phyloP scores from a whole-genome alignment of 192 early-diverging fungal genomes.

The Diversispora eburnea region DNA sequence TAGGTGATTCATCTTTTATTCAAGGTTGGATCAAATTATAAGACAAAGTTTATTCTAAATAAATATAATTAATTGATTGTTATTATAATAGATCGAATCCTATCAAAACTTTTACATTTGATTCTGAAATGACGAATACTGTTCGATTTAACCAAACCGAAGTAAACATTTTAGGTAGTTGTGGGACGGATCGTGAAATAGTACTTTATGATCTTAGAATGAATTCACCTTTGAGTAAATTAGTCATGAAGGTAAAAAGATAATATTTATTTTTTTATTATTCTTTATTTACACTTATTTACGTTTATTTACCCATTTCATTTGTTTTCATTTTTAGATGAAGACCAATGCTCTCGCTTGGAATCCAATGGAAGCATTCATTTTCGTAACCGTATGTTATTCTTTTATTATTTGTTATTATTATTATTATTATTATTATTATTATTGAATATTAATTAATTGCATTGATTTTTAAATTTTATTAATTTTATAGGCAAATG shows the following conservation, averaged over 20 bases:
- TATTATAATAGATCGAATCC: slow-evolving; percentile 66
- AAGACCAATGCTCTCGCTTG: slow-evolving; percentile 94
- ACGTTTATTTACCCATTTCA: background rate
- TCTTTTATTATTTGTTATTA: background rate
- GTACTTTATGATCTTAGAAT: slow-evolving; percentile 94
- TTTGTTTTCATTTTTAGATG: slow-evolving; percentile 42
- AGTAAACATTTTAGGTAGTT: slow-evolving; percentile 85
- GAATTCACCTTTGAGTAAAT: slow-evolving; percentile 79
- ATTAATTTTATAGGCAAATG: slow-evolving; percentile 66
- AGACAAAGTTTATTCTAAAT: background rate
- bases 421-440: background rate
- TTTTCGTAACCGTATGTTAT: slow-evolving; percentile 68
- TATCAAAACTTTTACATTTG: slow-evolving; percentile 82
- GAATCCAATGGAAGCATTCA: slow-evolving; percentile 99
- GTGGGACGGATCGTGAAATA: slow-evolving; percentile 91
- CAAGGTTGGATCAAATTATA: background rate
- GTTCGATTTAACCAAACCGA: slow-evolving; percentile 98
- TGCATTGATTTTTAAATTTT: background rate
- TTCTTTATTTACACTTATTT: background rate
- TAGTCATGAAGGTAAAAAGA: slow-evolving; percentile 63
- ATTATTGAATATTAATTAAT: background rate
- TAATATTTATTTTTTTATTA: background rate
- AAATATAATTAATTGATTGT: background rate
- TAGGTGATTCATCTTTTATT: slow-evolving; percentile 11
- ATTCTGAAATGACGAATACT: slow-evolving; percentile 89